Conservation (phyloP, 345 rosid genomes). For the Fremontodendron californicum region DNA sequence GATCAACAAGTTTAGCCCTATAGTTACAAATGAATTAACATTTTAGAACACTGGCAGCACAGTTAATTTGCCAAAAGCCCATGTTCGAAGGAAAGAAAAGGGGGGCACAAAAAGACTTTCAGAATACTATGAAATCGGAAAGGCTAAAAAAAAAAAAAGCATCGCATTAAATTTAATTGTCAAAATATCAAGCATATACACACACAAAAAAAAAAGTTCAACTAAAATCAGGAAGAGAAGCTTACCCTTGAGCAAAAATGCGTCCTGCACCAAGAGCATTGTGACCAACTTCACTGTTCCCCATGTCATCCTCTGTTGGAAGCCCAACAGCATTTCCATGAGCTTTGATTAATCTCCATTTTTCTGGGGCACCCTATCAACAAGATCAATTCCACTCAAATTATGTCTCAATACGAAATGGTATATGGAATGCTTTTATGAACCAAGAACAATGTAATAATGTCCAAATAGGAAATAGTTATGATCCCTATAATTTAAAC, state of each 20-base stretch:
- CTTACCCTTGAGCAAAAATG: constrained; percentile 82
- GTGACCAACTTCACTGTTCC: constrained; percentile 98
- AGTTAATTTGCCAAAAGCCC: background rate
- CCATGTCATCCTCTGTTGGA: constrained; percentile 96
- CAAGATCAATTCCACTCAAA: background rate
- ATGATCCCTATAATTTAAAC: background rate
- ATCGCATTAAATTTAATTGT: background rate
- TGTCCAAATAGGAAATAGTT: background rate
- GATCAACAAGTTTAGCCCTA: constrained; percentile 90
- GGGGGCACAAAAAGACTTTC: background rate
- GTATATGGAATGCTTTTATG: background rate
- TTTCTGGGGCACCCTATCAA: constrained; percentile 63
- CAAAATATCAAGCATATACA: background rate
- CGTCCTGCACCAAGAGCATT: constrained; percentile 99
- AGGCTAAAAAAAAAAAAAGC: background rate
- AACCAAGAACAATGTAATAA: background rate
- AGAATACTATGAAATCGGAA: background rate
- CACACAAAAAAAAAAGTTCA: background rate
- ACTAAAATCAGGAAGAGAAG: background rate
- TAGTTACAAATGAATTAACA: constrained; percentile 18
- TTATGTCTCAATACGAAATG: background rate
- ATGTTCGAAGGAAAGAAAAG: background rate
- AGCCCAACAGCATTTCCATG: constrained; percentile 93
- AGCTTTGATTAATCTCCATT: constrained; percentile 85
- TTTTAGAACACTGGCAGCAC: background rate